phyloP scores from a whole-genome alignment of 495 filamentous ascomycete genomes.

The Hypoxylon intermedium region DNA sequence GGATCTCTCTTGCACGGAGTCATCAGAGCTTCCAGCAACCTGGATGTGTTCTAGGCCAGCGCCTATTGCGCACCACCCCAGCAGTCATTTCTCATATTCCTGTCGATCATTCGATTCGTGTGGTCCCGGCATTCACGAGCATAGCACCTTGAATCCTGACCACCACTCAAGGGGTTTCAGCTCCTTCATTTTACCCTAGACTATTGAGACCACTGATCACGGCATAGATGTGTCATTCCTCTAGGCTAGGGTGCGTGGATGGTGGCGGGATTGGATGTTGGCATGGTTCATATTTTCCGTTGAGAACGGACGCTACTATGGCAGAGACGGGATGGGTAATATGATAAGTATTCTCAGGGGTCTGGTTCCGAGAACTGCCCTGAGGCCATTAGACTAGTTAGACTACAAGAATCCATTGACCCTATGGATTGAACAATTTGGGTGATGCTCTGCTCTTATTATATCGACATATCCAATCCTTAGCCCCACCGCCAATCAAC shows the following conservation, averaged over 20 bases:
- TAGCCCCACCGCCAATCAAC: too few species aligned
- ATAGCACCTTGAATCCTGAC: too few species aligned
- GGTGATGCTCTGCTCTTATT: too few species aligned
- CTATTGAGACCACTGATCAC: not conserved
- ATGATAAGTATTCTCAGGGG: slow-evolving; percentile 17
- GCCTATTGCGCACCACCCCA: not conserved
- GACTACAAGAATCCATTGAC: slow-evolving; percentile 23
- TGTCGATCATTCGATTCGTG: not conserved
- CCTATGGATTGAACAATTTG: too few species aligned
- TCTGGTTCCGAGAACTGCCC: slow-evolving; percentile 14
- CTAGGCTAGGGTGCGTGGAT: not conserved
- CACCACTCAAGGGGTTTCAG: not conserved
- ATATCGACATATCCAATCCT: too few species aligned
- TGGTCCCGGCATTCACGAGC: not conserved
- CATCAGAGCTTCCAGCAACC: slow-evolving; percentile 1
- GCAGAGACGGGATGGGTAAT: slow-evolving; percentile 1
- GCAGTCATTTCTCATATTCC: not conserved
- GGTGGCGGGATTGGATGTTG: not conserved
- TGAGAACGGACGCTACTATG: slow-evolving; percentile 2
- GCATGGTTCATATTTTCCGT: not conserved
- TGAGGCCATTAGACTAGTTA: slow-evolving; percentile 27
- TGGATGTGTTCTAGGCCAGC: slow-evolving; percentile 1
- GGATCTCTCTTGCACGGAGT: slow-evolving; percentile 9
- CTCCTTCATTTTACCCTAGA: slow-evolving; percentile 2
- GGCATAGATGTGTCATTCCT: not conserved